Evolutionary conservation across 345 rosid genomes (phyloP).

Genomic region (Eutrema japonicum): DNA sequence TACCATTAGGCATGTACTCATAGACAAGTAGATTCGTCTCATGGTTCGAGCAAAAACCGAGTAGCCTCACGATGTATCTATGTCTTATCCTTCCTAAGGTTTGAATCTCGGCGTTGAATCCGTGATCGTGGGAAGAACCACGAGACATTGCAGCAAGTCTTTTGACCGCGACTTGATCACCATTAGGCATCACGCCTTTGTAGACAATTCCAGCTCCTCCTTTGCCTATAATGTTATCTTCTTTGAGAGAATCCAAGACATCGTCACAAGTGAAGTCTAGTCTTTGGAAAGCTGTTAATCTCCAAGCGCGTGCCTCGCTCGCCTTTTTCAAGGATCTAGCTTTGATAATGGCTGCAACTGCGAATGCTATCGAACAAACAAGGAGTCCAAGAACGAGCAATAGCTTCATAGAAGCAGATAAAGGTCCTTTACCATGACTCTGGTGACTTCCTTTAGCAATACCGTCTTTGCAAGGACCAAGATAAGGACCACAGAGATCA

Average conservation of each 20-base stretch:
- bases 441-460: constrained; percentile 57
- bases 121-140: constrained; percentile 94
- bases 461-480: constrained; percentile 77
- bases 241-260: constrained; percentile 79
- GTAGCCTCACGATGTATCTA: constrained; percentile 77
- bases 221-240: constrained; percentile 90
- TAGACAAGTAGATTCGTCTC: constrained; percentile 89
- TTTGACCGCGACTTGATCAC: constrained; percentile 82
- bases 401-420: constrained; percentile 84
- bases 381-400: constrained; percentile 80
- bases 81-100: constrained; percentile 89
- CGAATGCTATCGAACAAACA: constrained; percentile 80
- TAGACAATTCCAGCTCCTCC: constrained; percentile 96
- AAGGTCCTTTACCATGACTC: constrained; percentile 60
- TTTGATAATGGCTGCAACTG: constrained; percentile 80
- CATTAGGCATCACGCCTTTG: constrained; percentile 77
- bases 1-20: constrained; percentile 92
- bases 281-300: constrained; percentile 93
- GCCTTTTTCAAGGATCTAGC: constrained; percentile 84
- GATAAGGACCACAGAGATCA: constrained; percentile 82
- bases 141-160: constrained; percentile 79
- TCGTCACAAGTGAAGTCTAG: constrained; percentile 85
- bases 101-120: constrained; percentile 95
- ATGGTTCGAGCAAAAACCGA: constrained; percentile 89
- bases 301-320: constrained; percentile 85